A percentile compares a stretch with the other conserved stretches of the same genome.
Conservation (phyloP, 306 rosid genomes). For the Erythrophleum fordii region DNA sequence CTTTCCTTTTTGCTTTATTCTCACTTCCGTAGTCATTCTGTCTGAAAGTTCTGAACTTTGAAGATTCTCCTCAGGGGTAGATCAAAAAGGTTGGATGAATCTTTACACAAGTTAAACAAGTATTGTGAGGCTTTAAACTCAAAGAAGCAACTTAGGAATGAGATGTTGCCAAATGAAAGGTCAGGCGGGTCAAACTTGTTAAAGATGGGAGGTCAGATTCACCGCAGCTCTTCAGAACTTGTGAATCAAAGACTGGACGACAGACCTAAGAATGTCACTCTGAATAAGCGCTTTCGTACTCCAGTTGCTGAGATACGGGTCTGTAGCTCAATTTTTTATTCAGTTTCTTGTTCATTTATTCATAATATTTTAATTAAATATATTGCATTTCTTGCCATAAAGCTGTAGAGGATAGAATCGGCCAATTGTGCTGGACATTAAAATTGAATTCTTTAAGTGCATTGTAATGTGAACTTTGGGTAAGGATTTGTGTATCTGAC, state of each 20-base stretch:
- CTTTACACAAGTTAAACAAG: constrained; percentile 66
- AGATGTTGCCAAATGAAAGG: constrained; percentile 68
- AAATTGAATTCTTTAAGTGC: constrained; percentile 21
- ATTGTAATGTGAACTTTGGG: constrained; percentile 31
- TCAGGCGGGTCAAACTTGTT: constrained; percentile 54
- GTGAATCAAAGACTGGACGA: constrained; percentile 65
- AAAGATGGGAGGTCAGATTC: constrained; percentile 67
- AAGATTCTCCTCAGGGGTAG: constrained; percentile 56
- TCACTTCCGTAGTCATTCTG: constrained; percentile 33
- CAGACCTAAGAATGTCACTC: constrained; percentile 59
- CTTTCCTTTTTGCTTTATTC: constrained; percentile 25
- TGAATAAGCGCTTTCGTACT: constrained; percentile 70
- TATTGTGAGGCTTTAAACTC: constrained; percentile 66
- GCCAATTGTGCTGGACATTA: constrained; percentile 2
- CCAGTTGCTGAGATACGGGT: constrained; percentile 74
- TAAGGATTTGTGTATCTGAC: neutral
- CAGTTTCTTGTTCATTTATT: constrained; percentile 6
- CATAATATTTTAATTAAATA: neutral
- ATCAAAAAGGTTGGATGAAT: constrained; percentile 70
- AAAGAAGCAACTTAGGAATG: constrained; percentile 68
- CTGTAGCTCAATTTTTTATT: constrained; percentile 39
- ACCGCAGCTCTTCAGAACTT: constrained; percentile 54
- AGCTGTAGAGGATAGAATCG: neutral
- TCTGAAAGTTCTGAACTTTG: constrained; percentile 44
- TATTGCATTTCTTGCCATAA: constrained; percentile 21